phyloP scores from a whole-genome alignment of 495 filamentous ascomycete species.

The Aspergillus campestris region DNA sequence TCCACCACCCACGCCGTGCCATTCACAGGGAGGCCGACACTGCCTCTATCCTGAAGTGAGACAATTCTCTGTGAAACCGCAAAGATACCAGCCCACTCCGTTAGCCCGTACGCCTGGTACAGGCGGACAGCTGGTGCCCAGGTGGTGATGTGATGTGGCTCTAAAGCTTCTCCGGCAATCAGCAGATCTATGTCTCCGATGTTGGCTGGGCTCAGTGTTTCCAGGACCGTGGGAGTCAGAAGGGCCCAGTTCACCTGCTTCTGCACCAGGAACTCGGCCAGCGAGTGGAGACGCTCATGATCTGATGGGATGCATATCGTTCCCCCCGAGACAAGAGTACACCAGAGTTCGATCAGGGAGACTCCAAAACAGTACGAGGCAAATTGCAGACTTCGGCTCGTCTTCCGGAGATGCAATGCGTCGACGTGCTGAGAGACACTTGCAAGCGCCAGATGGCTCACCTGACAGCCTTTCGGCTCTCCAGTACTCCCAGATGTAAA shows the following conservation, averaged over 20 bases:
- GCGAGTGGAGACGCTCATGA: constrained; percentile 25
- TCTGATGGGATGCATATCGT: constrained; percentile 47
- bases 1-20: constrained; percentile 4
- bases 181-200: constrained; percentile 13
- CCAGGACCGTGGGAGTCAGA: constrained; percentile 30
- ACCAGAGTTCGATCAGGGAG: constrained; percentile 42
- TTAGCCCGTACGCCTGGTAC: constrained; percentile 35
- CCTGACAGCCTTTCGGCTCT: constrained; percentile 32
- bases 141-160: constrained; percentile 22
- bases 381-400: constrained; percentile 36
- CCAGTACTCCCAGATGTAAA: constrained; percentile 36
- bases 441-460: constrained; percentile 18
- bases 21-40: not conserved
- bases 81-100: constrained; percentile 14
- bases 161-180: constrained; percentile 22
- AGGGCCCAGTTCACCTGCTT: constrained; percentile 22
- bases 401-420: not conserved
- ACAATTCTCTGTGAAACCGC: not conserved
- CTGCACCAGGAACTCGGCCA: constrained; percentile 18
- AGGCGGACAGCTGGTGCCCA: constrained; percentile 37
- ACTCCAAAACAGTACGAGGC: constrained; percentile 45
- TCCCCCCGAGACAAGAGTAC: constrained; percentile 38
- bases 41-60: not conserved
- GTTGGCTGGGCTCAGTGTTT: constrained; percentile 20
- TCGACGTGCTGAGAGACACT: constrained; percentile 1